phyloP scores from a whole-genome alignment of 1,139 yeast species.

The Saccharomyces hybrid region DNA sequence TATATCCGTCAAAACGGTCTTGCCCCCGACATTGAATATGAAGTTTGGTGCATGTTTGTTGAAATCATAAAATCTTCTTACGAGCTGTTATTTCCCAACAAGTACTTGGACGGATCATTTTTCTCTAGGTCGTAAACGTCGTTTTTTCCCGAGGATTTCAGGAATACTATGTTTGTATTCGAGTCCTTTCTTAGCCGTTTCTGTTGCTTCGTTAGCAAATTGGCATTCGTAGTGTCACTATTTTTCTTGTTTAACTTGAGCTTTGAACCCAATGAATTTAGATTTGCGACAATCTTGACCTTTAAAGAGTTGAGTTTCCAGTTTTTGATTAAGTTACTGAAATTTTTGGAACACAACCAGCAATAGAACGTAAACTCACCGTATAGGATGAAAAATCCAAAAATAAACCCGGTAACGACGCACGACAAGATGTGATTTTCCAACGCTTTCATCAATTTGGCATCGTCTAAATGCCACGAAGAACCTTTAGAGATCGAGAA shows the following conservation, averaged over 20 bases:
- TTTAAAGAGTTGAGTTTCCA: background rate
- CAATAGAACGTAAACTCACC: slow-evolving; percentile 57
- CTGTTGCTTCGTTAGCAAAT: slow-evolving; percentile 9
- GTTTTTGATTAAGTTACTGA: background rate
- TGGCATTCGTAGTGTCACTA: background rate
- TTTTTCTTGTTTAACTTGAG: background rate
- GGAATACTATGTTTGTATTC: slow-evolving; percentile 11
- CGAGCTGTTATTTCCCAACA: background rate
- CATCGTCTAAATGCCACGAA: slow-evolving; percentile 87
- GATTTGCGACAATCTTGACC: background rate
- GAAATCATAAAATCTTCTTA: background rate
- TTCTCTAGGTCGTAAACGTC: slow-evolving; percentile 14
- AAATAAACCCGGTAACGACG: slow-evolving; percentile 56
- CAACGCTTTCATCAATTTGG: slow-evolving; percentile 61
- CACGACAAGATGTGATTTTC: slow-evolving; percentile 65
- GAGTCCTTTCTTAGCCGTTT: slow-evolving; percentile 20
- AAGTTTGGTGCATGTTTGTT: background rate
- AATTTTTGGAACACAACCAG: slow-evolving; percentile 26
- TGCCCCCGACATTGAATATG: slow-evolving; percentile 1
- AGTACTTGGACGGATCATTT: slow-evolving; percentile 1
- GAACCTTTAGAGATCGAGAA: slow-evolving; percentile 72
- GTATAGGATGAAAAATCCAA: slow-evolving; percentile 51
- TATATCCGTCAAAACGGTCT: background rate
- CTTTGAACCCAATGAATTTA: background rate
- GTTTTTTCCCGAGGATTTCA: background rate